These are phyloP conservation scores for Mycoemilia scoparia DNA, from an alignment of 192 early-diverging fungal genomes.

Conservation along the genomic window DNA sequence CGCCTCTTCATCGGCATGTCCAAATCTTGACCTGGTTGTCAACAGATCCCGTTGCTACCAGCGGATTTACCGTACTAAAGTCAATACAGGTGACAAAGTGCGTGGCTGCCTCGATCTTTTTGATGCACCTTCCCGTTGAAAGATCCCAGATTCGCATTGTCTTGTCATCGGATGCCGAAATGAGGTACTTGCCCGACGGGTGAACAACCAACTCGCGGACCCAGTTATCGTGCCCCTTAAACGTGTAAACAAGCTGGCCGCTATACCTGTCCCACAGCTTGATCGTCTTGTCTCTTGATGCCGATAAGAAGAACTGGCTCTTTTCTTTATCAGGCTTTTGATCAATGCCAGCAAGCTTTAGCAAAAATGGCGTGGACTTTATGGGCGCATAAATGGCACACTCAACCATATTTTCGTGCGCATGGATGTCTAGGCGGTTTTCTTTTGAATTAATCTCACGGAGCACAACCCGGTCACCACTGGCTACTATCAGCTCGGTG, in stretches of 20 bases:
- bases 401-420: slow-evolving; percentile 93
- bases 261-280: slow-evolving; percentile 64
- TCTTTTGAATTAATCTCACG: slow-evolving; percentile 64
- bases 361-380: slow-evolving; percentile 40
- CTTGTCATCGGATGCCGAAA: slow-evolving; percentile 82
- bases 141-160: slow-evolving; percentile 81
- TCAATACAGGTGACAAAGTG: slow-evolving; percentile 84
- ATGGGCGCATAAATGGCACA: slow-evolving; percentile 69
- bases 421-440: slow-evolving; percentile 58
- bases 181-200: slow-evolving; percentile 61
- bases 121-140: slow-evolving; percentile 57
- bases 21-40: slow-evolving; percentile 64
- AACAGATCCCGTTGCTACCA: slow-evolving; percentile 75
- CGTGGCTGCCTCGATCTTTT: slow-evolving; percentile 63
- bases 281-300: slow-evolving; percentile 80
- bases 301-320: slow-evolving; percentile 59
- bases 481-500: slow-evolving; percentile 49
- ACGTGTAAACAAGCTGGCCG: slow-evolving; percentile 50
- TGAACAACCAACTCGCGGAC: slow-evolving; percentile 70
- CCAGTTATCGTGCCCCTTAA: slow-evolving; percentile 88
- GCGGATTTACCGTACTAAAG: slow-evolving; percentile 39
- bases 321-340: slow-evolving; percentile 12
- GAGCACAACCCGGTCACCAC: slow-evolving; percentile 77
- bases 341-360: slow-evolving; percentile 47
- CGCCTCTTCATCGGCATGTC: slow-evolving; percentile 35